Percentiles rank a stretch among this genome's conserved stretches.
Conservation (phyloP, 306 rosid species). For the Rosa chinensis region DNA sequence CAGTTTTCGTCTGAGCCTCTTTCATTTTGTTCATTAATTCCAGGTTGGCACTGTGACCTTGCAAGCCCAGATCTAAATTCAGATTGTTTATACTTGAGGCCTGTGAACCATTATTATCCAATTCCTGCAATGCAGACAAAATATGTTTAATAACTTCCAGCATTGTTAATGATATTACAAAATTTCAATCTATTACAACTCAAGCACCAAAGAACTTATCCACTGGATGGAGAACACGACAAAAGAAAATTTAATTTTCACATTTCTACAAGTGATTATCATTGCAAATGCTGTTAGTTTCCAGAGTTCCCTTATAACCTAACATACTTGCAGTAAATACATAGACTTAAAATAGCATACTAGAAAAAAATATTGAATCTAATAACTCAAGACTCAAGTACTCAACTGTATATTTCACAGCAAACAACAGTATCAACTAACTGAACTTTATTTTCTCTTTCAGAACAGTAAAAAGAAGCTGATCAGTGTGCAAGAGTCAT, state of each 20-base stretch:
- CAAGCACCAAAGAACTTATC: neutral
- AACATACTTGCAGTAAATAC: neutral
- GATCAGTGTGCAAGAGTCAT: neutral
- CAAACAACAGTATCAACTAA: neutral
- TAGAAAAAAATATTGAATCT: neutral
- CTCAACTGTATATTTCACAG: neutral
- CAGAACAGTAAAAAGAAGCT: neutral
- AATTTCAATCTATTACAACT: neutral
- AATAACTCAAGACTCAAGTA: neutral
- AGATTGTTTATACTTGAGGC: slow-evolving; percentile 34
- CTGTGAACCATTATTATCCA: slow-evolving; percentile 29
- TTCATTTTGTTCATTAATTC: slow-evolving; percentile 7
- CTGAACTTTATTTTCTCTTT: neutral
- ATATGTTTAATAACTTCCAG: neutral
- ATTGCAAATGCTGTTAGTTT: neutral
- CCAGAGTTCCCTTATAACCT: neutral
- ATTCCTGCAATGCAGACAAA: neutral
- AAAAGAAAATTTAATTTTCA: neutral
- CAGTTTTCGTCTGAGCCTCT: slow-evolving; percentile 28
- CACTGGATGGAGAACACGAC: neutral
- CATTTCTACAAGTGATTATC: neutral
- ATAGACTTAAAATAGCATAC: neutral
- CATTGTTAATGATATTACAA: neutral
- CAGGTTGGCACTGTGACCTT: slow-evolving; percentile 32
- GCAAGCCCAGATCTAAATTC: slow-evolving; percentile 55